These are phyloP conservation scores for Suhomyces chickasaworum DNA, from an alignment of 1,139 yeast species.

Conservation along the genomic window DNA sequence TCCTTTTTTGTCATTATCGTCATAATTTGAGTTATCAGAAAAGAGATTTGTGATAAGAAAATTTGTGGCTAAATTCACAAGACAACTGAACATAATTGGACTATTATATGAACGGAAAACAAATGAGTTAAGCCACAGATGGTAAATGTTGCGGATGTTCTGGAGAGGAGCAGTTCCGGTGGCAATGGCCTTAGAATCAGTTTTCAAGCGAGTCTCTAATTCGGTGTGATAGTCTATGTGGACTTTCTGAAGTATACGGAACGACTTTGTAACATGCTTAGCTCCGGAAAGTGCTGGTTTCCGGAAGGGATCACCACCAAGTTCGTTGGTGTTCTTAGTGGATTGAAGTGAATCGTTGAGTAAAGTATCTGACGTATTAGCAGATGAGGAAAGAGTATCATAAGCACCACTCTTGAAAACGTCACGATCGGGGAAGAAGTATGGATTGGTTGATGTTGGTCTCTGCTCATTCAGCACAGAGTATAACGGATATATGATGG, in stretches of 20 bases:
- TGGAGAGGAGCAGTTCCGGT: slow-evolving; percentile 33
- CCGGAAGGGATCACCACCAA: too few species aligned
- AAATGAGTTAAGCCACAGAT: slow-evolving; percentile 39
- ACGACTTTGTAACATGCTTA: slow-evolving; percentile 1
- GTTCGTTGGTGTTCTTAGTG: too few species aligned
- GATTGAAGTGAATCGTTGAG: not conserved
- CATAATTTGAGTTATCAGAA: slow-evolving; percentile 20
- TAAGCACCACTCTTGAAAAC: slow-evolving; percentile 12
- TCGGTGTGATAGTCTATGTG: slow-evolving; percentile 21
- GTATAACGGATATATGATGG: slow-evolving; percentile 45
- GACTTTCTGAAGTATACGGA: slow-evolving; percentile 7
- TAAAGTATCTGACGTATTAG: not conserved
- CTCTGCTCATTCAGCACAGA: slow-evolving; percentile 22
- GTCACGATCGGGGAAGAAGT: slow-evolving; percentile 12
- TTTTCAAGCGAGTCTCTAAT: slow-evolving; percentile 2
- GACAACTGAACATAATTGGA: slow-evolving; percentile 40
- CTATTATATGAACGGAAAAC: slow-evolving; percentile 27
- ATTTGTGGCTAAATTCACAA: slow-evolving; percentile 44
- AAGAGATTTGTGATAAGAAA: slow-evolving; percentile 40
- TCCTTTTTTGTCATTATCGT: not conserved
- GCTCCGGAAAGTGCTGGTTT: slow-evolving; percentile 14
- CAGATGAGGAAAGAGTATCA: not conserved
- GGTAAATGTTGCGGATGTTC: slow-evolving; percentile 36
- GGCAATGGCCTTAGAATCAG: slow-evolving; percentile 22
- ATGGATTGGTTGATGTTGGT: slow-evolving; percentile 8